phyloP scores from a whole-genome alignment of 805 yeast genomes.

The Wickerhamiella kazuoi region DNA sequence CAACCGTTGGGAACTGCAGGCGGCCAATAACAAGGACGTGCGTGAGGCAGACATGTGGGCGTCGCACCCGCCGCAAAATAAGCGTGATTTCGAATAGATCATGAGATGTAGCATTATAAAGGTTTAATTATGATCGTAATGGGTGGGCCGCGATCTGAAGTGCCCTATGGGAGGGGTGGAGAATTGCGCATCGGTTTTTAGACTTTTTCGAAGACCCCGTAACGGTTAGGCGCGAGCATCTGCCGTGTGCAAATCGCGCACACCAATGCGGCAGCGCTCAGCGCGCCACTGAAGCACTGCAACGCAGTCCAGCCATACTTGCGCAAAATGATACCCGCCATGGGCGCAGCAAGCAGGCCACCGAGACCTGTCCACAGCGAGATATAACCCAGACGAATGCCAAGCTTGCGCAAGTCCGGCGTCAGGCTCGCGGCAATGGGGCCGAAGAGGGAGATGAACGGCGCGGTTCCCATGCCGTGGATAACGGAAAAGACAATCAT shows the following conservation, averaged over 20 bases:
- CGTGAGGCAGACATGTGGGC: too few relatives aligned
- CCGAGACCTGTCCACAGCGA: slow-evolving; percentile 39
- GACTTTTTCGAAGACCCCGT: too few relatives aligned
- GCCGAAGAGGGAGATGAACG: slow-evolving; percentile 19
- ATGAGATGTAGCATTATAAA: too few relatives aligned
- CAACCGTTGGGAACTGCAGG: too few relatives aligned
- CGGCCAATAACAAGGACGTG: too few relatives aligned
- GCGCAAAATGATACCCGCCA: slow-evolving; percentile 16
- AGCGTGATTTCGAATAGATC: too few relatives aligned
- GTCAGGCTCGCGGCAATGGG: slow-evolving; percentile 18
- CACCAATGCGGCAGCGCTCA: neutral
- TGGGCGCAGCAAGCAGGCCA: slow-evolving; percentile 17
- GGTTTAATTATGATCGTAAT: too few relatives aligned
- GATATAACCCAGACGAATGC: slow-evolving; percentile 40
- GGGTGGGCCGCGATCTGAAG: too few relatives aligned
- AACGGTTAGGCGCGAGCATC: too few relatives aligned
- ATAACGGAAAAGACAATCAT: slow-evolving; percentile 34
- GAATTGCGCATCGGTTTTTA: too few relatives aligned
- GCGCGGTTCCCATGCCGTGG: slow-evolving; percentile 16
- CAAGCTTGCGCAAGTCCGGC: slow-evolving; percentile 14
- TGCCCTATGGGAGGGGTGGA: too few relatives aligned
- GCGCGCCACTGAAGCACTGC: slow-evolving; percentile 4
- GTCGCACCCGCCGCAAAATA: too few relatives aligned
- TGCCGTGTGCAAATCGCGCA: neutral
- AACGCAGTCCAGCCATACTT: slow-evolving; percentile 13